Evolutionary conservation across 2,329 filamentous ascomycete species (phyloP).

Genomic region (Fusarium sp.): DNA sequence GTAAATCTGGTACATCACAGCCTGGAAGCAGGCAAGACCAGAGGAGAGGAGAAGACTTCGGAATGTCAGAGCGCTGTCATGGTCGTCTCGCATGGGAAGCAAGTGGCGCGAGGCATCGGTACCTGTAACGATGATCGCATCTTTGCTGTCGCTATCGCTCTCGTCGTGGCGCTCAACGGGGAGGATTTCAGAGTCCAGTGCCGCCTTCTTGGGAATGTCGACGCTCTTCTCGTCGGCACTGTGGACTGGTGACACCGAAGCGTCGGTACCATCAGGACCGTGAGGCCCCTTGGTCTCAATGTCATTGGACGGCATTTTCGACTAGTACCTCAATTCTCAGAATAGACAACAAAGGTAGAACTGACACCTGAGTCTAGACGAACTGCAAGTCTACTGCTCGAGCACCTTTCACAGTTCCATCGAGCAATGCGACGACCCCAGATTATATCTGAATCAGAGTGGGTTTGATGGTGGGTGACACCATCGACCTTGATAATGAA

Average conservation of each 20-base stretch:
- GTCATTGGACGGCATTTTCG: slow-evolving; percentile 11
- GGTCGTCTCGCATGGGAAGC: slow-evolving; percentile 64
- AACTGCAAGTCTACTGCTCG: background rate
- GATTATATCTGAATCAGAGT: slow-evolving; percentile 14
- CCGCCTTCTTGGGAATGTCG: slow-evolving; percentile 3
- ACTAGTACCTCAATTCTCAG: background rate
- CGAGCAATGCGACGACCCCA: background rate
- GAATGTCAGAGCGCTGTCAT: slow-evolving; percentile 64
- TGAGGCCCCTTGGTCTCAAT: slow-evolving; percentile 19
- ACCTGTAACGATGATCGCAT: slow-evolving; percentile 63
- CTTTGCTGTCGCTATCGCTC: slow-evolving; percentile 53
- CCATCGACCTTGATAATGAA: slow-evolving; percentile 20
- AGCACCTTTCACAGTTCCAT: background rate
- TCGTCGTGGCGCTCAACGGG: slow-evolving; percentile 36
- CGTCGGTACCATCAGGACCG: slow-evolving; percentile 9
- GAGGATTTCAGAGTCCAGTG: slow-evolving; percentile 1
- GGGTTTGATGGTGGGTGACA: background rate
- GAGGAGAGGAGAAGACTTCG: slow-evolving; percentile 64
- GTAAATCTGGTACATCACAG: slow-evolving; percentile 68
- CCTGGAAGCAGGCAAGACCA: slow-evolving; percentile 63
- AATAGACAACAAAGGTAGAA: background rate
- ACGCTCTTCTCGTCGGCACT: slow-evolving; percentile 33
- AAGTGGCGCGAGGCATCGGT: slow-evolving; percentile 62
- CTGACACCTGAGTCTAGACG: background rate
- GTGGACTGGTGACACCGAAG: slow-evolving; percentile 34